phyloP scores from a whole-genome alignment of 805 yeast species.

The Ogataea nonfermentans region DNA sequence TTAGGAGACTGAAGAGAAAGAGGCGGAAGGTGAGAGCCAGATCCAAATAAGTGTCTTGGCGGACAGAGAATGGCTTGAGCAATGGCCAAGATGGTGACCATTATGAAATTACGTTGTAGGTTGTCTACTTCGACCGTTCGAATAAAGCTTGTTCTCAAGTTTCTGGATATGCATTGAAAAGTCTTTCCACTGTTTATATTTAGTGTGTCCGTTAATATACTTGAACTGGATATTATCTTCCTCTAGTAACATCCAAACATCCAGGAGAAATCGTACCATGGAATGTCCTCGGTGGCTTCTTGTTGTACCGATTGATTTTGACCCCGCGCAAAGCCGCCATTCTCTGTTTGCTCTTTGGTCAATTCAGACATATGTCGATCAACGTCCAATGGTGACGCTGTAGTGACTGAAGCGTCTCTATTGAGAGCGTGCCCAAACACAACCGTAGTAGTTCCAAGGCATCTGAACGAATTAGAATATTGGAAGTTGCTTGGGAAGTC shows the following conservation, averaged over 20 bases:
- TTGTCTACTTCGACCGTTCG: slow-evolving; percentile 3
- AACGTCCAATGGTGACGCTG: slow-evolving; percentile 18
- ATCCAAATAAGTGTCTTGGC: slow-evolving; percentile 74
- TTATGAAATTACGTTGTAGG: slow-evolving; percentile 3
- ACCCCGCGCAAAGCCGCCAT: background rate
- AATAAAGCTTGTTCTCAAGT: slow-evolving; percentile 6
- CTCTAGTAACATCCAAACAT: slow-evolving; percentile 18
- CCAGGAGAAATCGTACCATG: slow-evolving; percentile 17
- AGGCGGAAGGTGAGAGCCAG: slow-evolving; percentile 99
- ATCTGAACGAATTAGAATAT: slow-evolving; percentile 20
- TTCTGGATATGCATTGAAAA: slow-evolving; percentile 10
- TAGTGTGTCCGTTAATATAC: slow-evolving; percentile 20
- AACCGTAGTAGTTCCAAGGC: slow-evolving; percentile 9
- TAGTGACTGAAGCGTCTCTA: background rate
- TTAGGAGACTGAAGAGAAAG: slow-evolving; percentile 99
- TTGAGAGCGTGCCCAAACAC: background rate
- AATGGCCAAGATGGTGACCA: slow-evolving; percentile 6
- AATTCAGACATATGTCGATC: slow-evolving; percentile 17
- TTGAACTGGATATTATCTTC: slow-evolving; percentile 10
- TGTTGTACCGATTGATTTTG: slow-evolving; percentile 1
- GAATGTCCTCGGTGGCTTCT: slow-evolving; percentile 4
- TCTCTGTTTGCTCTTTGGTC: slow-evolving; percentile 4
- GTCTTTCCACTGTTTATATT: slow-evolving; percentile 15
- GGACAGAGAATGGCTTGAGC: slow-evolving; percentile 14
- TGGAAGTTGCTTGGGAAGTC: slow-evolving; percentile 14